Base-by-base conservation (phyloP, 495 filamentous ascomycete species). In the Terfezia boudieri region DNA sequence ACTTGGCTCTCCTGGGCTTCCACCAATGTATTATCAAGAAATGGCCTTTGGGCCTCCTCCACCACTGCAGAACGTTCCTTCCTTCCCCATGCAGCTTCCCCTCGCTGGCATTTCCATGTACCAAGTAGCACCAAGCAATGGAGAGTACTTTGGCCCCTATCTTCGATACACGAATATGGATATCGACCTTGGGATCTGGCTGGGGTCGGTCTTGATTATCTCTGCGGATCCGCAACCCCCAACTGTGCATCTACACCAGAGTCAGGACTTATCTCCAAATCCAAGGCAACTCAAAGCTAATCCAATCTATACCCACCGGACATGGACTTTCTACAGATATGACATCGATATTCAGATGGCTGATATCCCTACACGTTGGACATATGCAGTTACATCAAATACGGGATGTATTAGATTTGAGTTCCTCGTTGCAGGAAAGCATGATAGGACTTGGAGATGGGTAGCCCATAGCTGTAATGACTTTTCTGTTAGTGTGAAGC, bases 111-210 rank as follows among this genome's bases (percentile, higher is more conserved):
- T 98, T 4, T 87, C 93, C 55, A 72, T 92, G 69, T 98, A 93
- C 70, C 94, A 90, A 61, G 76, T 94, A 51, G 79, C 80, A 49
- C 87, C 90, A 5, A 92, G 85, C 2, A 98, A 98, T 56, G 88
- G 87, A n/a, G 90, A 96, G 14, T 98, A 96, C 66, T 96, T 98
- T 66, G 90, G 90, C 1, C 90, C 90, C 0, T 96, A 95, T 65
- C 73, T 98, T 46, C 73, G 88, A 57, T 98, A 98, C 63, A 84
- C 85, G 5, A 98, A 98, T 63, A 95, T 98, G 88, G 84, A 98
- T 56, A 61, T 95, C 37, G 88, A 95, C 64, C 81, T 79, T 60
- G 90, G 92, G 2, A 59, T 88, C 36, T 98, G 90, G 90, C 68
- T 89, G 10, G 63, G 63, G n/a, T 82, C 79, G 2, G 83, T 85